Evolutionary conservation across 805 yeast genomes (phyloP).

Genomic region (Hemisphaericaspora nanyangensis): DNA sequence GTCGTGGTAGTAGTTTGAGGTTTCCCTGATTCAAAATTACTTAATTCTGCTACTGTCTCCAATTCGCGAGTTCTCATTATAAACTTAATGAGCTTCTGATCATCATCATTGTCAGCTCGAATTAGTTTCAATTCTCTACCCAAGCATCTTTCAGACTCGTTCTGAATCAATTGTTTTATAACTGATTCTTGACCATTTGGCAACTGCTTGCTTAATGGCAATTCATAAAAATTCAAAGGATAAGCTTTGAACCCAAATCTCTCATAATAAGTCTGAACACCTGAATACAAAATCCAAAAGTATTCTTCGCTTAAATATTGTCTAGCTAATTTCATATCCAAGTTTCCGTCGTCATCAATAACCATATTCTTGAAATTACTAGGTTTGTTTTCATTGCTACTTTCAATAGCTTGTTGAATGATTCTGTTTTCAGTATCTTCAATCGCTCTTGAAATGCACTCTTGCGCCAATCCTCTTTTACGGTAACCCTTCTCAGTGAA

Average conservation of each 20-base stretch:
- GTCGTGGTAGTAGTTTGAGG: conserved; percentile 29
- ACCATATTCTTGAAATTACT: conserved; percentile 34
- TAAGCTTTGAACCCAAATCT: conserved; percentile 53
- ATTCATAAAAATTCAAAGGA: conserved; percentile 31
- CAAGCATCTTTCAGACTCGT: not conserved
- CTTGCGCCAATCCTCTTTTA: conserved; percentile 26
- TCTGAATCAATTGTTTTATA: conserved; percentile 18
- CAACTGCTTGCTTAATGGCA: conserved; percentile 21
- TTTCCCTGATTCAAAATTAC: conserved; percentile 27
- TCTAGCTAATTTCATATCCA: conserved; percentile 28
- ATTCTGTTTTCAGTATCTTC: conserved; percentile 28
- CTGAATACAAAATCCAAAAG: conserved; percentile 60
- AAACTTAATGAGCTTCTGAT: conserved; percentile 25
- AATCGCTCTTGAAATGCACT: conserved; percentile 24
- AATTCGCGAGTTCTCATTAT: conserved; percentile 34
- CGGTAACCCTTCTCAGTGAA: conserved; percentile 24
- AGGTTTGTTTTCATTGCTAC: conserved; percentile 18
- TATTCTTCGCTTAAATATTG: conserved; percentile 33
- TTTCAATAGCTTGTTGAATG: conserved; percentile 19
- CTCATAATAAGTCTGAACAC: conserved; percentile 64
- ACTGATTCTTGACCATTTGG: conserved; percentile 13
- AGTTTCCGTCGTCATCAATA: conserved; percentile 16
- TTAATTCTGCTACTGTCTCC: conserved; percentile 32
- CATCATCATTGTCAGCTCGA: conserved; percentile 18
- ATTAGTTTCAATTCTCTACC: conserved; percentile 31